Evolutionary conservation across 2,329 filamentous ascomycete species (phyloP), one percentile per base, ranked within the genome.

Genomic region (Exophiala calicioides): DNA sequence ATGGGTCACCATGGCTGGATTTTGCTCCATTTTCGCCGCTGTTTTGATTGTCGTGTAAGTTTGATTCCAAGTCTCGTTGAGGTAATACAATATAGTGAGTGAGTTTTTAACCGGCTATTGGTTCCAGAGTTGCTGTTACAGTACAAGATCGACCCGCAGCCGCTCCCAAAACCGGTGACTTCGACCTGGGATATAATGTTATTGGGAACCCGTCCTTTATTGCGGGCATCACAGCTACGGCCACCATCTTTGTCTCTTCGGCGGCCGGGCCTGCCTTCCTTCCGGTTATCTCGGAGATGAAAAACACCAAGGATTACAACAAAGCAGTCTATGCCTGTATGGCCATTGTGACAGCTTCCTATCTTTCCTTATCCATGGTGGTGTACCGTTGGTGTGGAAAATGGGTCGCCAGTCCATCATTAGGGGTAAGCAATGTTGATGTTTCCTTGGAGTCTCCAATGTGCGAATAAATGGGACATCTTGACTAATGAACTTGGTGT

Each of bases 1-100:
- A 2, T 83, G 78, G 77, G 63, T 84, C 33, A 81, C 78, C 0
- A 84, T 77, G 74, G 74, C 71, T 8, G 81, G 81, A 0, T 83
- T 84, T 57, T 46, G 73, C 4, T 79, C 40, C 5, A 37, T 50
- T 24, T 44, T 50, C 30, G 31, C 32, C 16, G 46, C 46, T 19
- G 46, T 49, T 16, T 38, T 49, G 31, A 47, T 47, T 21, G 34
- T 49, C 21, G 39, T 39, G 15, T 27, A 27, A 7, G 24, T n/a
- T n/a, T n/a, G n/a, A n/a, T n/a, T n/a, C n/a, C n/a, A n/a, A n/a
- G 24, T 27, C 7, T 27, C 24, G 7, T 27, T 12, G 7, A 27
- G 7, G 7, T 12, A 12, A 7, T 12, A 27, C 24, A 12, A 7
- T 12, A 7, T 27, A 27, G 12, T 27, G 7, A 27, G 12, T 27